Evolutionary conservation across 148 eudicot species (phyloP).

Genomic region (Agrostemma githago): DNA sequence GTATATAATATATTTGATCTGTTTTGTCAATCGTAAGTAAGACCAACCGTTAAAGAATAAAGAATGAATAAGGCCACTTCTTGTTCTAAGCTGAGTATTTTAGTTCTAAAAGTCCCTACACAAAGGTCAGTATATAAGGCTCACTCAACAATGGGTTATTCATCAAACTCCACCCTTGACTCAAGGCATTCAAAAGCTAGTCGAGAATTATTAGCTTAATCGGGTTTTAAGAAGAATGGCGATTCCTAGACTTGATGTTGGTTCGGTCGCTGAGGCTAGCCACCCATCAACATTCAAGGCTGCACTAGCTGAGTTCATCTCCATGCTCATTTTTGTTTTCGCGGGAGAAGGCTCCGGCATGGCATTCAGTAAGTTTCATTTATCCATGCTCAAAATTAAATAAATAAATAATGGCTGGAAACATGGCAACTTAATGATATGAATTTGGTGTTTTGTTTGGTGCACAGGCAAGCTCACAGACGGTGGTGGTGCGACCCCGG

Average conservation of each 20-base stretch:
- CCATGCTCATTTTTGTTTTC: conserved; percentile 69
- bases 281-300: conserved; percentile 60
- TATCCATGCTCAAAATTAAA: neutral
- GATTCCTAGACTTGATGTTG: conserved; percentile 43
- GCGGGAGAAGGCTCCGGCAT: conserved; percentile 81
- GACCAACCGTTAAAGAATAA: no score
- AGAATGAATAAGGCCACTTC: neutral
- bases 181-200: neutral
- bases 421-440: neutral
- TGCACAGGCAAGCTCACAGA: conserved; percentile 19
- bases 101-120: neutral
- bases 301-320: conserved; percentile 72
- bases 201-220: neutral
- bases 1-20: no score
- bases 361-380: conserved; percentile 55
- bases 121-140: conserved; percentile 23
- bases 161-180: neutral
- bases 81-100: neutral
- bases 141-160: conserved; percentile 13
- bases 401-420: no score
- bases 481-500: neutral
- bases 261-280: conserved; percentile 41
- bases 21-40: no score
- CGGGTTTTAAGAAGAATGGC: conserved; percentile 37
- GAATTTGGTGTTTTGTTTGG: neutral